Evolutionary conservation across 441 rosid genomes (phyloP), one percentile per base, ranked within the genome.

Genomic region (Eutrema salsugineum): DNA sequence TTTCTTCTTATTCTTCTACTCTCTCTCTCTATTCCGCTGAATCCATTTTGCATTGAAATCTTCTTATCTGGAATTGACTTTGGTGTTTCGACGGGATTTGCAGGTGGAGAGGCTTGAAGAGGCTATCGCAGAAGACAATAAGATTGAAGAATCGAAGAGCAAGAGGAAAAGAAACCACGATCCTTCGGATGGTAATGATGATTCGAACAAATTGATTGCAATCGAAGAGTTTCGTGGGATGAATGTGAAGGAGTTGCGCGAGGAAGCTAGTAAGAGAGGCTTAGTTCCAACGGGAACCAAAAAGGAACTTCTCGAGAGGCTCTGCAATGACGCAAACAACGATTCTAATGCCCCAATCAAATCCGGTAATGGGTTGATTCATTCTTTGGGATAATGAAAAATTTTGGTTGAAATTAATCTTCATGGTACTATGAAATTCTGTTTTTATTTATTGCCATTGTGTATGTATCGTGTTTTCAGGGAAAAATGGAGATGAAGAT

Each of bases 231-330:
- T 83, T 66, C 83, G 81, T 8, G 80, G 65, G 43, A 81, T 87
- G 91, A 83, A 77, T 78, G 71, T 89, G 59, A 83, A 80, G 78
- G 87, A 86, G 46, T 77, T 91, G 69, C 91, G 95, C 1, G 86
- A 86, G 20, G 86, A 87, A 81, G 89, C 93, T 27, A 78, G 30
- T 68, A 79, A 80, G 72, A 77, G 76, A 35, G 85, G 91, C 49
- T 39, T 89, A 72, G 77, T 82, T 15, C 7, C 81, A 7, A 58
- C 88, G 1, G 95, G 97, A 10, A 77, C 86, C 12, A 87, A 87
- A 79, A 89, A 83, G 43, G 85, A 84, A 47, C 65, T 91, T 51
- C 75, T 87, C 5, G 84, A 86, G 64, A 82, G 84, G 76, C 87
- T 91, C 28, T 87, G 90, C 50, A 53, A 68, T 24, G 80, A 56